These are phyloP conservation scores for Parachlorella kessleri DNA, from an alignment of 139 green algal species.

Conservation along the genomic window DNA sequence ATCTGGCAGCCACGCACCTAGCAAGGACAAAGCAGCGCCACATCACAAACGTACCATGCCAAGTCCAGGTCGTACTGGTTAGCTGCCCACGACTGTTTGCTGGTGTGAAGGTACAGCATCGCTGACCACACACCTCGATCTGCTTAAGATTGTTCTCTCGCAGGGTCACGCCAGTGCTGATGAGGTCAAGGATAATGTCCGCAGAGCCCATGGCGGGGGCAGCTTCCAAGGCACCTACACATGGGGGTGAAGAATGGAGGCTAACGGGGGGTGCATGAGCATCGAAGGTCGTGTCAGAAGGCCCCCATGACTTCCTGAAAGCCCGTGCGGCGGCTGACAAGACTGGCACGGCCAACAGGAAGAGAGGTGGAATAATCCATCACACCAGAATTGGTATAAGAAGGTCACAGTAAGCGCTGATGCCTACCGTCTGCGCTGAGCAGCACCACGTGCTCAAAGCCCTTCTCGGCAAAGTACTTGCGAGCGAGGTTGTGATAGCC, in stretches of 20 bases:
- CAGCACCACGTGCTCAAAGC: constrained; percentile 89
- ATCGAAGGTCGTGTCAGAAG: not conserved
- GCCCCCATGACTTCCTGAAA: not conserved
- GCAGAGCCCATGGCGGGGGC: constrained; percentile 95
- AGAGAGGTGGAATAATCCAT: no score
- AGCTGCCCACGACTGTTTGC: no score
- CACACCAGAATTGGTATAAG: no score
- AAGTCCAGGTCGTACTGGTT: no score
- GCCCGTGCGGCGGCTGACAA: not conserved
- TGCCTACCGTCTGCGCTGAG: constrained; percentile 73
- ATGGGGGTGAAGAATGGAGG: constrained; percentile 26
- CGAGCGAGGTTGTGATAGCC: constrained; percentile 75
- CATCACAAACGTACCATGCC: no score
- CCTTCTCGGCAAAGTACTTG: constrained; percentile 83
- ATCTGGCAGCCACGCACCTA: no score
- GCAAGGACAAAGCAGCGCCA: no score
- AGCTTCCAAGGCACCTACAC: constrained; percentile 90
- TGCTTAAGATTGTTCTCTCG: constrained; percentile 98
- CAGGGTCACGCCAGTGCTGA: constrained; percentile 92
- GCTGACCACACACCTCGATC: constrained; percentile 47
- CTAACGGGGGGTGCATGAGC: not conserved
- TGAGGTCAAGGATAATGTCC: constrained; percentile 98
- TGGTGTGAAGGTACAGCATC: no score
- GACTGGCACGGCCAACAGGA: no score
- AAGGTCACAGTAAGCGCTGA: no score